Conservation (phyloP, 805 yeast species). For the Maudiozyma barnettii region DNA sequence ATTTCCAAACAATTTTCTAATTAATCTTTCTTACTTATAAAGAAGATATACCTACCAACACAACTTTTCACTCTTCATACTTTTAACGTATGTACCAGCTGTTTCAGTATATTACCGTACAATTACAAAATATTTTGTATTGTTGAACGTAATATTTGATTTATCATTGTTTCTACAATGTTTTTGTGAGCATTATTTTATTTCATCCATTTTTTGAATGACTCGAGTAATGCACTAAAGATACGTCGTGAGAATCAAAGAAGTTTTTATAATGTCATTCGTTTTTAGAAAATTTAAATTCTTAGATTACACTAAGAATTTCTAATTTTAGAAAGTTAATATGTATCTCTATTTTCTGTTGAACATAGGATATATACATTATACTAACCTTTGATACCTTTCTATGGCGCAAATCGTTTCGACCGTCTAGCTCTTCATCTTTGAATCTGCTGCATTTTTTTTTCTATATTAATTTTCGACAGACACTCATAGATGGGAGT, state of each 20-base stretch:
- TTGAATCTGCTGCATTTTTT: background rate
- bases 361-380: slow-evolving; percentile 8
- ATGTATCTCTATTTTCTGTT: slow-evolving; percentile 5
- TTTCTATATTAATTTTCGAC: no score
- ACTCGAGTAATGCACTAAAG: background rate
- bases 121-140: no score
- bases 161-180: no score
- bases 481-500: slow-evolving; percentile 3
- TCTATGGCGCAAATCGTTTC: slow-evolving; percentile 4
- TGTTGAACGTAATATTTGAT: no score
- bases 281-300: background rate
- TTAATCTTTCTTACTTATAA: no score
- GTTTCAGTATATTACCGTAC: no score
- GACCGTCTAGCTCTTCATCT: no score
- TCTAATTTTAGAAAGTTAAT: background rate
- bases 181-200: background rate
- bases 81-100: no score
- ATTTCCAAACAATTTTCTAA: no score
- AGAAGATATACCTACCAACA: no score
- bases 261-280: slow-evolving; percentile 1
- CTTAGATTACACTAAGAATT: background rate
- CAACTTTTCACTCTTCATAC: no score
- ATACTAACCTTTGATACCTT: slow-evolving; percentile 12
- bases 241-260: slow-evolving; percentile 10
- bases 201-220: background rate